Conservation (phyloP, 2,329 filamentous ascomycete genomes). For the Ophiostoma novo-ulmi region DNA sequence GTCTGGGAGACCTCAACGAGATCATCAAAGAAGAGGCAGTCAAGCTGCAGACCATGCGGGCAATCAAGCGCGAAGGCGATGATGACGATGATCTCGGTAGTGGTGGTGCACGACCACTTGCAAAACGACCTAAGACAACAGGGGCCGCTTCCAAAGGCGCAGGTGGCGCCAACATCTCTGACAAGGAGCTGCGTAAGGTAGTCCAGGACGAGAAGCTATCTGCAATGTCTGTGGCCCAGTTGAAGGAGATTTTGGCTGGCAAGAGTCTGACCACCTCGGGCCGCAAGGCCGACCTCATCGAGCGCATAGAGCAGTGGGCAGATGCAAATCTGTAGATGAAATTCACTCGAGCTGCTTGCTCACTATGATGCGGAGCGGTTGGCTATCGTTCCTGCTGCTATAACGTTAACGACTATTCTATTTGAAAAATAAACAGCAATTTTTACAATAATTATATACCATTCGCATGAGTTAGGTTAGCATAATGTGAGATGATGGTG, state of each 20-base stretch:
- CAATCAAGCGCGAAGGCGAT: conserved; percentile 50
- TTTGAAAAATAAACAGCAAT: too few species aligned
- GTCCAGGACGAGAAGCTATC: conserved; percentile 44
- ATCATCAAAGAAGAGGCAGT: conserved; percentile 55
- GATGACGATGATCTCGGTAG: conserved; percentile 38
- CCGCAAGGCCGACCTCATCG: conserved; percentile 51
- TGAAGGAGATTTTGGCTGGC: conserved; percentile 46
- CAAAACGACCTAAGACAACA: conserved; percentile 49
- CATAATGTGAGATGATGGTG: too few species aligned
- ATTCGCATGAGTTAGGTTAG: too few species aligned
- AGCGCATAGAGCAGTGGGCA: conserved; percentile 53
- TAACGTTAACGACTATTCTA: too few species aligned
- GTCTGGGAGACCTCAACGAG: conserved; percentile 71
- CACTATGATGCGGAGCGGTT: too few species aligned
- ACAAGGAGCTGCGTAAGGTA: conserved; percentile 43
- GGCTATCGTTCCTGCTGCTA: too few species aligned
- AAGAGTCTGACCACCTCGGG: conserved; percentile 48
- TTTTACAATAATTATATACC: too few species aligned
- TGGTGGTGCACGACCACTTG: conserved; percentile 32
- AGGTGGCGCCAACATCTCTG: neutral
- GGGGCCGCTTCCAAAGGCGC: conserved; percentile 37
- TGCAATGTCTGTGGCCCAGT: conserved; percentile 52
- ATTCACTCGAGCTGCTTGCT: too few species aligned
- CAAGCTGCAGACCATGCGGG: conserved; percentile 37
- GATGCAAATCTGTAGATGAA: conserved; percentile 40